A percentile compares a stretch with the other conserved stretches of the same genome.
These are phyloP conservation scores for Rhodotorula paludigena DNA, from an alignment of 768 basidiomycete species.

Conservation along the genomic window DNA sequence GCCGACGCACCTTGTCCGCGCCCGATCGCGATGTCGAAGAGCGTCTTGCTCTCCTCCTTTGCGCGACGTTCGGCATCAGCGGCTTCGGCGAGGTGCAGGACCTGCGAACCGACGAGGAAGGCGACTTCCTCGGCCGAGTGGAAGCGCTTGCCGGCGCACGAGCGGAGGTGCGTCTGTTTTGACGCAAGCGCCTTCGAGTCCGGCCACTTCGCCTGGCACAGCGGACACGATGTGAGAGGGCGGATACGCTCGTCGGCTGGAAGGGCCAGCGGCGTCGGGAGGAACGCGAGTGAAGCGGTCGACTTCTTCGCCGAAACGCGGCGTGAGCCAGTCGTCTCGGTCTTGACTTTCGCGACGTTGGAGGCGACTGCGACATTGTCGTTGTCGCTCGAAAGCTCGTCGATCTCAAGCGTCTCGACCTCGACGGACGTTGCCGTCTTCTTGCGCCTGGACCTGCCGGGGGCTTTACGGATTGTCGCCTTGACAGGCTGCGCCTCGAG, in stretches of 20 bases:
- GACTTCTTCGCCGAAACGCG: neutral
- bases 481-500: constrained; percentile 1
- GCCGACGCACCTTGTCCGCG: constrained; percentile 16
- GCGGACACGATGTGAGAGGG: constrained; percentile 13
- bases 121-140: constrained; percentile 6
- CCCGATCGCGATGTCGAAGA: constrained; percentile 28
- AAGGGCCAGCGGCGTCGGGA: constrained; percentile 9
- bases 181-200: neutral
- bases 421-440: neutral
- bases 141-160: constrained; percentile 12
- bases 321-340: neutral
- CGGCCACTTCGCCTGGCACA: constrained; percentile 12
- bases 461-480: too few species aligned
- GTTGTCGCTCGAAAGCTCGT: neutral
- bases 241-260: constrained; percentile 20
- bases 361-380: neutral
- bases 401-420: neutral
- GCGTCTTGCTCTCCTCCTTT: neutral
- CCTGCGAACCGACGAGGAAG: constrained; percentile 8
- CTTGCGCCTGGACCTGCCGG: neutral
- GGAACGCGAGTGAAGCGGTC: neutral
- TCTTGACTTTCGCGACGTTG: neutral
- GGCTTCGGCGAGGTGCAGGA: neutral
- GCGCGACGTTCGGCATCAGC: constrained; percentile 4
- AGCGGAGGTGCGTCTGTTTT: constrained; percentile 20